A percentile compares a stretch with the other conserved stretches of the same genome.
phyloP scores from a whole-genome alignment of 345 rosid genomes.

The Gossypium thurberi region DNA sequence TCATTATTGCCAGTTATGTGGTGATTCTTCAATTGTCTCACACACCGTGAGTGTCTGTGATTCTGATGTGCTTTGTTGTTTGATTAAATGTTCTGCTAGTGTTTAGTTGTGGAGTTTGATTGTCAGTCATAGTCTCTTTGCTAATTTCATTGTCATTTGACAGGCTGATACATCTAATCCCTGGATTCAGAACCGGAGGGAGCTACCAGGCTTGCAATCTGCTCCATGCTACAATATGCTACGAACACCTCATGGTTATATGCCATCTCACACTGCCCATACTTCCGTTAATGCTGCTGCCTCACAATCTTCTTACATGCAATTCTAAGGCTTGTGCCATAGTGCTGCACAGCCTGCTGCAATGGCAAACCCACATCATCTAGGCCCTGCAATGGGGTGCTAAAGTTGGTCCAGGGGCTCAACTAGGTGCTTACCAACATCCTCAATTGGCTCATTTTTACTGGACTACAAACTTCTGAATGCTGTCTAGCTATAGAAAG shows the following conservation, averaged over 20 bases:
- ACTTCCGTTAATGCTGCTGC: slow-evolving; percentile 68
- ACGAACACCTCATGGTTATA: slow-evolving; percentile 69
- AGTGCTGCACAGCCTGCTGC: slow-evolving; percentile 62
- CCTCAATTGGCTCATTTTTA: slow-evolving; percentile 80
- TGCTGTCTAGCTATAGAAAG: slow-evolving; percentile 30
- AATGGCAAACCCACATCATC: slow-evolving; percentile 62
- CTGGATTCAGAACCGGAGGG: slow-evolving; percentile 85
- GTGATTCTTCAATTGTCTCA: background rate
- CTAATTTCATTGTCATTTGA: background rate
- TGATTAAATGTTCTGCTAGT: background rate
- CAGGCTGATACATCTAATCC: slow-evolving; percentile 89
- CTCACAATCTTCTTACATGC: slow-evolving; percentile 86
- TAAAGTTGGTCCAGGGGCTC: slow-evolving; percentile 64
- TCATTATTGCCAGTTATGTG: background rate
- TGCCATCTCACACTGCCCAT: slow-evolving; percentile 75
- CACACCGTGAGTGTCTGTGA: background rate
- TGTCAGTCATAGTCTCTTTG: background rate
- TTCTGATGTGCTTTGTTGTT: background rate
- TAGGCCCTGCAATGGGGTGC: slow-evolving; percentile 74
- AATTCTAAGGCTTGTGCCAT: slow-evolving; percentile 70
- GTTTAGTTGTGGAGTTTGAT: background rate
- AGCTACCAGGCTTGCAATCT: slow-evolving; percentile 61
- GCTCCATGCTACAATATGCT: slow-evolving; percentile 68
- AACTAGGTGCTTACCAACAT: slow-evolving; percentile 84
- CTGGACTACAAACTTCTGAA: slow-evolving; percentile 87